Evolutionary conservation across 2,329 filamentous ascomycete genomes (phyloP).

Genomic region (Colletotrichum musicola): DNA sequence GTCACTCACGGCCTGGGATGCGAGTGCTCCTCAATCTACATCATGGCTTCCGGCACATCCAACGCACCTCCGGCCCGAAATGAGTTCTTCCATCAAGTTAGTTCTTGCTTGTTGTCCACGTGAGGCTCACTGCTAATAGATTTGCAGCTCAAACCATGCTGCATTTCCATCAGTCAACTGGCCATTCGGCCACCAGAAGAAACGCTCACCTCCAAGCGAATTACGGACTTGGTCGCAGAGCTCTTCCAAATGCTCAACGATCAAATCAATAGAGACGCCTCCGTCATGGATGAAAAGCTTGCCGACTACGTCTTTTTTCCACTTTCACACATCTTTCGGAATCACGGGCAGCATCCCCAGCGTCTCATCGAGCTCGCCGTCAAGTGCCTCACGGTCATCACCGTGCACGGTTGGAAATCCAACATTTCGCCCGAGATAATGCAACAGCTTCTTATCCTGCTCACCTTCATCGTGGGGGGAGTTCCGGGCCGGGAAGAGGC

Average conservation of each 20-base stretch:
- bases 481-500: slow-evolving; percentile 68
- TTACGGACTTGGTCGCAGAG: slow-evolving; percentile 60
- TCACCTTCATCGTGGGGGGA: slow-evolving; percentile 85
- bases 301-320: slow-evolving; percentile 97
- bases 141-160: slow-evolving; percentile 71
- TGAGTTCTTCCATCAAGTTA: slow-evolving; percentile 53
- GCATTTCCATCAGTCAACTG: slow-evolving; percentile 70
- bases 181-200: slow-evolving; percentile 62
- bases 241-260: slow-evolving; percentile 61
- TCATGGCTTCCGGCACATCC: slow-evolving; percentile 30
- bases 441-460: slow-evolving; percentile 86
- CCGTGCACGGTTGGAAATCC: slow-evolving; percentile 83
- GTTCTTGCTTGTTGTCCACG: background rate
- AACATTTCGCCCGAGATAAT: slow-evolving; percentile 79
- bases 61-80: slow-evolving; percentile 43
- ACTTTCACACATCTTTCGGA: slow-evolving; percentile 85
- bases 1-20: slow-evolving; percentile 8
- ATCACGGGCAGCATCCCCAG: slow-evolving; percentile 78
- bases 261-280: slow-evolving; percentile 58
- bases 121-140: slow-evolving; percentile 6
- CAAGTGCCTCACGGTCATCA: slow-evolving; percentile 79
- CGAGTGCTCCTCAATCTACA: background rate
- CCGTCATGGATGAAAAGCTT: slow-evolving; percentile 80
- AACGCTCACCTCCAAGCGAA: slow-evolving; percentile 54
- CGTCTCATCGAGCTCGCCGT: slow-evolving; percentile 81